These are phyloP conservation scores for Plenodomus lindquistii DNA, from an alignment of 2,329 filamentous ascomycete species.

Conservation along the genomic window DNA sequence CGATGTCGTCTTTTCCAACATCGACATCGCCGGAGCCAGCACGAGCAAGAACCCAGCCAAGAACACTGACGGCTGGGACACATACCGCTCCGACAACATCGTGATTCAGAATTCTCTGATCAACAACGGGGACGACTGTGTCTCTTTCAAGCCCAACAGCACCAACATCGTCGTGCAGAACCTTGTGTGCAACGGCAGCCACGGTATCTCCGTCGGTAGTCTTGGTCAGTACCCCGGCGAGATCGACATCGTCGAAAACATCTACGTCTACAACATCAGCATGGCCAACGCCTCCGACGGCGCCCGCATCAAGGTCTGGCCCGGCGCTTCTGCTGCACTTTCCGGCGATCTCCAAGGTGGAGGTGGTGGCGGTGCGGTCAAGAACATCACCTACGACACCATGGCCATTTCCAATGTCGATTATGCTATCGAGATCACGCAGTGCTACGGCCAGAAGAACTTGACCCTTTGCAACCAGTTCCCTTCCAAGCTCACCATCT, in stretches of 20 bases:
- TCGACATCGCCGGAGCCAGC: conserved; percentile 62
- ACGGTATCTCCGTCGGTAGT: conserved; percentile 74
- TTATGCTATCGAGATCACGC: conserved; percentile 66
- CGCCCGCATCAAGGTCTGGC: conserved; percentile 76
- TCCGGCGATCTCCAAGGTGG: conserved; percentile 67
- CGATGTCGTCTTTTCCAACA: conserved; percentile 65
- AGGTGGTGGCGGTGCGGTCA: conserved; percentile 65
- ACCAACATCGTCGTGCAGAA: conserved; percentile 71
- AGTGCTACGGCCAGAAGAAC: conserved; percentile 68
- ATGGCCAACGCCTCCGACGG: conserved; percentile 58
- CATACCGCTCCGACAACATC: conserved; percentile 63
- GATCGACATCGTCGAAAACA: conserved; percentile 69
- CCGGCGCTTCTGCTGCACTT: conserved; percentile 58
- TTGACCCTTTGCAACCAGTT: conserved; percentile 63
- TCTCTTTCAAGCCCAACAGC: conserved; percentile 75
- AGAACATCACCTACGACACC: conserved; percentile 68
- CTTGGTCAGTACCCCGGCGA: conserved; percentile 68
- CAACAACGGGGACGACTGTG: conserved; percentile 70
- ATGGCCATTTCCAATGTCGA: conserved; percentile 66
- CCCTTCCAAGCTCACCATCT: conserved; percentile 60
- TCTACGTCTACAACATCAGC: conserved; percentile 55
- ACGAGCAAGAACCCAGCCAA: conserved; percentile 60
- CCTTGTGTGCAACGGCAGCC: conserved; percentile 68
- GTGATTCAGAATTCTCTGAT: conserved; percentile 69
- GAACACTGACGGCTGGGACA: conserved; percentile 69